Evolutionary conservation across 1,284 basidiomycete species (phyloP).

Genomic region (Pseudozyma sp.): DNA sequence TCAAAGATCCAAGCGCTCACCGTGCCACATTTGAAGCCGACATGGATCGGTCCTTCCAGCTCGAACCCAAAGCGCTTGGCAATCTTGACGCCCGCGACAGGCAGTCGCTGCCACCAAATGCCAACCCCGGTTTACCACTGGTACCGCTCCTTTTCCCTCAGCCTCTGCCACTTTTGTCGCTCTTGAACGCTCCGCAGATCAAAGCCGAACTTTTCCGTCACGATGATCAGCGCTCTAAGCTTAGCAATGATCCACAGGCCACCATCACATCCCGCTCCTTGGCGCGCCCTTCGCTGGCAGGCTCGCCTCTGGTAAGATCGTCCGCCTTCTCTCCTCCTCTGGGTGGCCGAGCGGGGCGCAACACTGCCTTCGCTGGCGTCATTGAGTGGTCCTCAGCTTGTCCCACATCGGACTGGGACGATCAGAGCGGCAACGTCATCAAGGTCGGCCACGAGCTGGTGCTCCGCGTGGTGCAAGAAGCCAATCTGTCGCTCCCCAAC

Average conservation of each 20-base stretch:
- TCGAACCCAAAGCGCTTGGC: slow-evolving; percentile 57
- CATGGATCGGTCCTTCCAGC: slow-evolving; percentile 49
- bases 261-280: slow-evolving; percentile 45
- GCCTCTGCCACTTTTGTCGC: slow-evolving; percentile 55
- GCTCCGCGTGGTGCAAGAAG: slow-evolving; percentile 41
- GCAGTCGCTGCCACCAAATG: slow-evolving; percentile 14
- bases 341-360: slow-evolving; percentile 11
- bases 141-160: slow-evolving; percentile 57
- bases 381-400: slow-evolving; percentile 46
- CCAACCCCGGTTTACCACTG: slow-evolving; percentile 32
- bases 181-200: slow-evolving; percentile 46
- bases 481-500: slow-evolving; percentile 44
- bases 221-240: slow-evolving; percentile 16
- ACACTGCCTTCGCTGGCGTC: slow-evolving; percentile 44
- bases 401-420: slow-evolving; percentile 19
- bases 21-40: slow-evolving; percentile 14
- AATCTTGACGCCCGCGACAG: slow-evolving; percentile 47
- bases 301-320: slow-evolving; percentile 48
- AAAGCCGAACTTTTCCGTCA: slow-evolving; percentile 22
- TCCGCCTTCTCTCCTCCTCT: slow-evolving; percentile 39
- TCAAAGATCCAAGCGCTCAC: slow-evolving; percentile 24
- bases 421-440: slow-evolving; percentile 21
- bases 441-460: slow-evolving; percentile 58
- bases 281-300: slow-evolving; percentile 32
- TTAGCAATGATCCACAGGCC: slow-evolving; percentile 26